Percentiles rank a stretch among this genome's conserved stretches.
Conservation (phyloP, 2,329 filamentous ascomycete genomes). For the Neurospora crassa region DNA sequence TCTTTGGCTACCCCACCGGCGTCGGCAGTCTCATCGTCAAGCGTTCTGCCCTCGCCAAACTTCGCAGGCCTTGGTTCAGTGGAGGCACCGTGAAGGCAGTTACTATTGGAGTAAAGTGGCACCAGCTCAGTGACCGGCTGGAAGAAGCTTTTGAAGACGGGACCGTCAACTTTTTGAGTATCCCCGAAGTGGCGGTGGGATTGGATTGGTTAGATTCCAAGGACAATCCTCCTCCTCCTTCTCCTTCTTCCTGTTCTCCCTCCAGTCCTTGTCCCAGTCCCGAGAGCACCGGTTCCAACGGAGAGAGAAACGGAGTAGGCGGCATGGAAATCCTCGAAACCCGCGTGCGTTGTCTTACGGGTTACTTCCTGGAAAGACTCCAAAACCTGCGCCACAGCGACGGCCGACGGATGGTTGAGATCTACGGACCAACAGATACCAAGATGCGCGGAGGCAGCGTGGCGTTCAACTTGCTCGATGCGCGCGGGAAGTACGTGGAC, state of each 20-base stretch:
- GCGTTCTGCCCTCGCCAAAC: constrained; percentile 21
- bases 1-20: constrained; percentile 33
- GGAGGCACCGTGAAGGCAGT: constrained; percentile 29
- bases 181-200: constrained; percentile 28
- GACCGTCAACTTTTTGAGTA: constrained; percentile 29
- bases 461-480: constrained; percentile 30
- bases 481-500: constrained; percentile 24
- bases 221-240: neutral
- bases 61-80: constrained; percentile 29
- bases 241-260: neutral
- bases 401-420: constrained; percentile 22
- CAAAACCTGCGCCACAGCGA: constrained; percentile 22
- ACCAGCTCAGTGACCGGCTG: constrained; percentile 17
- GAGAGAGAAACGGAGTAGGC: constrained; percentile 5
- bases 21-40: constrained; percentile 30
- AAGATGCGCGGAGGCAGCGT: constrained; percentile 27
- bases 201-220: constrained; percentile 25
- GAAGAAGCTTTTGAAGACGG: constrained; percentile 31
- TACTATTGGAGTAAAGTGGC: constrained; percentile 23
- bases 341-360: constrained; percentile 28
- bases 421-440: constrained; percentile 27
- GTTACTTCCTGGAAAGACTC: constrained; percentile 26
- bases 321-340: constrained; percentile 21
- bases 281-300: neutral
- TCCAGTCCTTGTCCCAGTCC: neutral